Percentiles rank a stretch among this genome's conserved stretches.
Conservation (phyloP, 148 eudicot genomes). For the Rheum nobile region DNA sequence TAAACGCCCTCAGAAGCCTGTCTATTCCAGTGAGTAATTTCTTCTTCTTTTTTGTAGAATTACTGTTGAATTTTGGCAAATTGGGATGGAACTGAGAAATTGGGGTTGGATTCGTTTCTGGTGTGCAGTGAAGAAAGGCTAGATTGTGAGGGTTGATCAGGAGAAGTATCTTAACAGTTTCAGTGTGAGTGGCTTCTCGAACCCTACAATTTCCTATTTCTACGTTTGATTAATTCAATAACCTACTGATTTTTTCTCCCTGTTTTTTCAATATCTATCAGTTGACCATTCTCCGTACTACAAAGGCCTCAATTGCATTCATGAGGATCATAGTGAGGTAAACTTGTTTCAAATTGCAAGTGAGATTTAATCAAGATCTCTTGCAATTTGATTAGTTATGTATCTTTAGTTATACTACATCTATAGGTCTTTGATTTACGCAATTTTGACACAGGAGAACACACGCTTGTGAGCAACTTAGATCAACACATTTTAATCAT, state of each 20-base stretch:
- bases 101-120: background rate
- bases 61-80: background rate
- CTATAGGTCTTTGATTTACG: constrained; percentile 71
- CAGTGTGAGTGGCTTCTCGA: constrained; percentile 43
- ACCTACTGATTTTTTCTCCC: background rate
- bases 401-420: background rate
- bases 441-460: constrained; percentile 78
- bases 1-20: constrained; percentile 28
- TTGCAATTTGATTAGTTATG: background rate
- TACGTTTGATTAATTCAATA: background rate
- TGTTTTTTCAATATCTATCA: constrained; percentile 51
- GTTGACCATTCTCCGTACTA: constrained; percentile 86
- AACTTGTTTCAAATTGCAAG: background rate
- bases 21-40: constrained; percentile 26
- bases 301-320: constrained; percentile 87
- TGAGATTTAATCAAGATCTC: background rate
- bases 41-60: background rate
- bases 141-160: constrained; percentile 95
- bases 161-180: constrained; percentile 81
- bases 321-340: constrained; percentile 95
- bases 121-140: constrained; percentile 88
- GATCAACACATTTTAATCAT: background rate
- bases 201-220: background rate
- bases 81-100: background rate
- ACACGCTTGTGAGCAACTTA: constrained; percentile 65